Evolutionary conservation across 345 rosid genomes (phyloP), one percentile per base, ranked within the genome.

Genomic region (Corchorus capsularis): DNA sequence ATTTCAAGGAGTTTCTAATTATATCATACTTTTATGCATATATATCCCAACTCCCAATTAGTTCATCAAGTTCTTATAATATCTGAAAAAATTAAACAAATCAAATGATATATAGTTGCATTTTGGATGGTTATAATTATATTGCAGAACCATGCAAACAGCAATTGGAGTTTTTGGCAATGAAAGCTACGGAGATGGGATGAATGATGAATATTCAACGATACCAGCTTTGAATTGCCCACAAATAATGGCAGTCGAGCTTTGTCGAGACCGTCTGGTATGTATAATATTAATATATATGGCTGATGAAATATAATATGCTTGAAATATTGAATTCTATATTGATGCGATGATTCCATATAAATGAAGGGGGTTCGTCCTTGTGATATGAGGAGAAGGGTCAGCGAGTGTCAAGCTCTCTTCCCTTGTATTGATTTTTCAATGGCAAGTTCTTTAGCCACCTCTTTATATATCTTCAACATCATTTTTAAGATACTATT

Each of bases 361-460:
- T 34, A 1, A 54, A 0, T 63, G 69, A 80, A 93, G 97, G 97
- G 98, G 45, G 89, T 90, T 83, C 93, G 91, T 87, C 94, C 93
- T 2, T 92, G 95, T 83, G 98, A 92, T 70, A 86, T 86, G 77
- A 90, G 98, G 85, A 84, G 93, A 79, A 87, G 71, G 79, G 79
- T 93, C 74, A 82, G 73, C 52, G 89, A 87, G 65, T 89, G 87
- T 73, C 83, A 63, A 27, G 63, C 88, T 78, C 82, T 90, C 55
- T 92, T 91, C 82, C 98, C 94, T 79, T 90, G 89, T 0, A 63
- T 92, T 80, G 93, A 93, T 77, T 93, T 91, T 83, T 88, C 98
- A 15, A 81, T 82, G 93, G 98, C 83, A 87, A 86, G 90, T 79
- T 75, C 20, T 53, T 34, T 27, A 72, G 17, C 62, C 41, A 61